phyloP scores from a whole-genome alignment of 2,329 filamentous ascomycete genomes.

The Metarhizium humberi region DNA sequence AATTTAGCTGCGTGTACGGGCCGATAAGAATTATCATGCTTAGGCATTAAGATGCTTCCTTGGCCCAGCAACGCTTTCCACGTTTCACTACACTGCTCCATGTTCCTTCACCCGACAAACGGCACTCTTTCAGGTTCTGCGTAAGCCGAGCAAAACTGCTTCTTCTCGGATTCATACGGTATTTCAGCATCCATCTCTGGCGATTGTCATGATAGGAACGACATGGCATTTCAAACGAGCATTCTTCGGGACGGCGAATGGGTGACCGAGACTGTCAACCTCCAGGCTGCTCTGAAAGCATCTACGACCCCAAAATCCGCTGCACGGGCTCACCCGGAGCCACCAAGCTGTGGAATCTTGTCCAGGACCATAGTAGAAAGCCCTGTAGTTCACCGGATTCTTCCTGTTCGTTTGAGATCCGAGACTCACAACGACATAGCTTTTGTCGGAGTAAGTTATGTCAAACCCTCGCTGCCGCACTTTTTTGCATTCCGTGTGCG shows the following conservation, averaged over 20 bases:
- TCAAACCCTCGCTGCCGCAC: neutral
- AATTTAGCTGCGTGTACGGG: neutral
- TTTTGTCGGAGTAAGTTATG: conserved; percentile 62
- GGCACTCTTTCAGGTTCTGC: neutral
- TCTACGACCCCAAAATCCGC: conserved; percentile 22
- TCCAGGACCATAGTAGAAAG: conserved; percentile 71
- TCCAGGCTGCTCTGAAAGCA: conserved; percentile 32
- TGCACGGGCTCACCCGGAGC: conserved; percentile 22
- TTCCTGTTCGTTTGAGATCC: conserved; percentile 70
- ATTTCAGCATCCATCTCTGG: neutral
- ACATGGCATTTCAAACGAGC: conserved; percentile 43
- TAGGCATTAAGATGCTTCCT: neutral
- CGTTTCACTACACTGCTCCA: neutral
- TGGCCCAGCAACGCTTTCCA: neutral
- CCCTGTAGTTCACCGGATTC: conserved; percentile 64
- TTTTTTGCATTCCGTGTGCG: neutral
- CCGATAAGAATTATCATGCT: neutral
- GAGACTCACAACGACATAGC: conserved; percentile 69
- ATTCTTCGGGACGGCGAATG: conserved; percentile 45
- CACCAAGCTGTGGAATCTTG: conserved; percentile 59
- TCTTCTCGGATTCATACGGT: neutral
- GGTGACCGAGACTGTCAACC: conserved; percentile 43
- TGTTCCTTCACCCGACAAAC: neutral
- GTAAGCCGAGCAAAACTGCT: neutral
- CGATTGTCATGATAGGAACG: conserved; percentile 11